Evolutionary conservation across 2,329 filamentous ascomycete genomes (phyloP).

Genomic region (Cladosporium halotolerans): DNA sequence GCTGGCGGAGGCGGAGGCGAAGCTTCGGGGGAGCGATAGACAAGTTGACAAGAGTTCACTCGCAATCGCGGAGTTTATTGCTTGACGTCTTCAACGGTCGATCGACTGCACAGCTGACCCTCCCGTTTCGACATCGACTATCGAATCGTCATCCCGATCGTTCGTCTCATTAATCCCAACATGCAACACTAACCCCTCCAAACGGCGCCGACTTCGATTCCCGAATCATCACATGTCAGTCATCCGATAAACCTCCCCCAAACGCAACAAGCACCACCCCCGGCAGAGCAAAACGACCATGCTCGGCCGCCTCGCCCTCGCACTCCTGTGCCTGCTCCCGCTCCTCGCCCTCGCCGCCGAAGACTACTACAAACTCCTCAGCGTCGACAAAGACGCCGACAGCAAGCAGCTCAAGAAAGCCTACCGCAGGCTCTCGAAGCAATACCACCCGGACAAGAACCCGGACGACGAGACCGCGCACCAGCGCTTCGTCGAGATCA

Average conservation of each 20-base stretch:
- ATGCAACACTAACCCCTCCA: not conserved
- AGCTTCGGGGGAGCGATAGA: slow-evolving; percentile 1
- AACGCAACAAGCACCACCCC: not conserved
- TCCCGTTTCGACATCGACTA: not conserved
- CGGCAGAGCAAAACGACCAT: slow-evolving; percentile 25
- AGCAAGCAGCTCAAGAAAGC: slow-evolving; percentile 90
- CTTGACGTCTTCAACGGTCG: not conserved
- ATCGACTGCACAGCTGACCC: not conserved
- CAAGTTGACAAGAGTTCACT: not conserved
- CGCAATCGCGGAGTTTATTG: not conserved
- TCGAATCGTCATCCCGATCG: not conserved
- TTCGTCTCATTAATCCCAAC: not conserved
- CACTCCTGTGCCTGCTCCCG: slow-evolving; percentile 38
- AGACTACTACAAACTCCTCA: slow-evolving; percentile 81
- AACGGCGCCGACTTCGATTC: not conserved
- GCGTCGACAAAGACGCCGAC: slow-evolving; percentile 68
- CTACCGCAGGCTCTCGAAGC: slow-evolving; percentile 87
- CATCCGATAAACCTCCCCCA: slow-evolving; percentile 2
- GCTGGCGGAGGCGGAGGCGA: not conserved
- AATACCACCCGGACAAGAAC: slow-evolving; percentile 97
- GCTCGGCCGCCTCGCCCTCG: slow-evolving; percentile 38
- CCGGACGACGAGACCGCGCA: slow-evolving; percentile 74
- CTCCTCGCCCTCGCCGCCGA: slow-evolving; percentile 45
- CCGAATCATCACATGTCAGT: not conserved
- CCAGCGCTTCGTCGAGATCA: slow-evolving; percentile 87